A percentile compares a stretch with the other conserved stretches of the same genome.
Conservation (phyloP, 768 basidiomycete genomes). For the Saitozyma podzolica region DNA sequence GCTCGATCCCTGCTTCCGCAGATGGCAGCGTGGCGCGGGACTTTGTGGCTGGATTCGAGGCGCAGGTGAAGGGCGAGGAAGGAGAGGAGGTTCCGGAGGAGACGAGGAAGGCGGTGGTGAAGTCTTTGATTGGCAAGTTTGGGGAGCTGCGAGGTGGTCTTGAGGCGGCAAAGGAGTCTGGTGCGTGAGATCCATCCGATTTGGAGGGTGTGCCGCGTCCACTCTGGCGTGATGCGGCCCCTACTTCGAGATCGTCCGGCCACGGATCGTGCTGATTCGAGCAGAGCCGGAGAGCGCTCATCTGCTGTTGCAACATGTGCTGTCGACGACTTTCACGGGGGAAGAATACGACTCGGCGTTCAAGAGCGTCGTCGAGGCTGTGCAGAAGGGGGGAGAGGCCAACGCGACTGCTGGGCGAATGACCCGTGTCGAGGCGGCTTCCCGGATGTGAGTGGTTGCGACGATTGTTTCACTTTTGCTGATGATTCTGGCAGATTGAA, state of each 20-base stretch:
- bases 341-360: slow-evolving; percentile 26
- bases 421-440: slow-evolving; percentile 39
- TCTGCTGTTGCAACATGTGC: slow-evolving; percentile 39
- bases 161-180: slow-evolving; percentile 43
- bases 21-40: slow-evolving; percentile 31
- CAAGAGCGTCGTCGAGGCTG: slow-evolving; percentile 32
- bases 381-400: slow-evolving; percentile 34
- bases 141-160: slow-evolving; percentile 42
- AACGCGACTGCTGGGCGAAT: slow-evolving; percentile 19
- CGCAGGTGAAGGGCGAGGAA: slow-evolving; percentile 24
- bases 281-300: slow-evolving; percentile 48
- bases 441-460: slow-evolving; percentile 41
- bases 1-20: slow-evolving; percentile 35
- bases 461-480: neutral
- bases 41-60: slow-evolving; percentile 36
- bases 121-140: slow-evolving; percentile 36
- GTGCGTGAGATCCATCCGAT: slow-evolving; percentile 26
- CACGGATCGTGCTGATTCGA: neutral
- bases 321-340: slow-evolving; percentile 29
- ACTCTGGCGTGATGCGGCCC: too few relatives aligned
- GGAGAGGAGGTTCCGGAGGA: slow-evolving; percentile 28
- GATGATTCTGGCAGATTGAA: slow-evolving; percentile 30
- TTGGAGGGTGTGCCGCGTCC: neutral
- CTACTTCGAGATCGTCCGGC: too few relatives aligned
- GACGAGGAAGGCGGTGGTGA: slow-evolving; percentile 38